These are phyloP conservation scores for Boletus hoseneyae DNA, from an alignment of 1,284 basidiomycete species.

Conservation along the genomic window DNA sequence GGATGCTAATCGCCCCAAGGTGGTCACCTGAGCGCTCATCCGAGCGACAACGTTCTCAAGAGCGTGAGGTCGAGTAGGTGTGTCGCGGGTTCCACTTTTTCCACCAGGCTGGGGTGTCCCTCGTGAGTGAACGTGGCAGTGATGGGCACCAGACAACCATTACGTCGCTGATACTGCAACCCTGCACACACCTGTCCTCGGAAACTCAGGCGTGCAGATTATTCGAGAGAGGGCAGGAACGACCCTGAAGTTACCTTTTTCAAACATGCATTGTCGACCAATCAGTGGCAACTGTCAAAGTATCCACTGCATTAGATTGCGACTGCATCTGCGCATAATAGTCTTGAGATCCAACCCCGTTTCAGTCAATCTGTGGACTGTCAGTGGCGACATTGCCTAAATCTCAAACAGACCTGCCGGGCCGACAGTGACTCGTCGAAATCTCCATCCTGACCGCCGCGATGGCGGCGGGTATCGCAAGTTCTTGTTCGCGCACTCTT, in stretches of 20 bases:
- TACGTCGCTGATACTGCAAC: slow-evolving; percentile 16
- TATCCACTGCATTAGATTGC: background rate
- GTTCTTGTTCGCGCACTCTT: slow-evolving; percentile 22
- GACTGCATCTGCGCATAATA: slow-evolving; percentile 4
- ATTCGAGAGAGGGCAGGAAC: background rate
- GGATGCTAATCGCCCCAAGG: slow-evolving; percentile 5
- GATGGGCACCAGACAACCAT: background rate
- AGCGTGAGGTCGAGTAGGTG: no score
- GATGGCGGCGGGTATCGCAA: slow-evolving; percentile 25
- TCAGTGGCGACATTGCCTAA: background rate
- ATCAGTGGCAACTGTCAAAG: slow-evolving; percentile 3
- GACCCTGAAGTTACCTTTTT: slow-evolving; percentile 20
- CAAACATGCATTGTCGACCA: background rate
- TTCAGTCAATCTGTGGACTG: slow-evolving; percentile 19
- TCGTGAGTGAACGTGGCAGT: slow-evolving; percentile 6
- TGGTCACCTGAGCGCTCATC: slow-evolving; percentile 10
- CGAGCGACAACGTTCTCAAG: slow-evolving; percentile 1
- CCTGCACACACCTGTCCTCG: slow-evolving; percentile 9
- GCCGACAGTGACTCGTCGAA: background rate
- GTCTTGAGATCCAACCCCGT: slow-evolving; percentile 16
- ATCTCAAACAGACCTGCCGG: slow-evolving; percentile 2
- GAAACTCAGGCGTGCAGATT: slow-evolving; percentile 6
- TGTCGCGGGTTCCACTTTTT: slow-evolving; percentile 4
- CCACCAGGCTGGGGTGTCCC: background rate
- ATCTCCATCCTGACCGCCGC: slow-evolving; percentile 28